Conservation (phyloP, 495 filamentous ascomycete genomes). For the Geopyxis carbonaria region DNA sequence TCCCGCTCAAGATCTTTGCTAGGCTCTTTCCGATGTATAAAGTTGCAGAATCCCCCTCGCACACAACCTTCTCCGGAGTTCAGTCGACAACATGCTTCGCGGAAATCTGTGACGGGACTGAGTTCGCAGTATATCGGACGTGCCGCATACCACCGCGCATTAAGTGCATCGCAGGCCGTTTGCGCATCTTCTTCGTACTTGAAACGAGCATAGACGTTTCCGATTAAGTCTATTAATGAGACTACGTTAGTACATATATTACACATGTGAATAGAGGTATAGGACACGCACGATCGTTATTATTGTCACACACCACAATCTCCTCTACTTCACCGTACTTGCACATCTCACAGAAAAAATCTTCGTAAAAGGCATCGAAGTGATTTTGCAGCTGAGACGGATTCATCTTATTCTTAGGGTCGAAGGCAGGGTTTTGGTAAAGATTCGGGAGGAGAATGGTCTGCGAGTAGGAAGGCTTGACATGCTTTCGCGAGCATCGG, state of each 20-base stretch:
- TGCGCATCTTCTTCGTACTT: conserved; percentile 98
- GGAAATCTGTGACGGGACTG: conserved; percentile 91
- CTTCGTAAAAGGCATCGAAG: conserved; percentile 99
- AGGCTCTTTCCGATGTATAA: conserved; percentile 95
- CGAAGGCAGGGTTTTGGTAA: conserved; percentile 97
- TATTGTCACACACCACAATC: conserved; percentile 82
- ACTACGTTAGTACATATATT: not conserved
- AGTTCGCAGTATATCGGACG: conserved; percentile 96
- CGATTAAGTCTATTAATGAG: conserved; percentile 90
- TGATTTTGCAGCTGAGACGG: conserved; percentile 87
- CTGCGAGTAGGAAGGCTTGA: conserved; percentile 95
- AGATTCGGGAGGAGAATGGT: conserved; percentile 96
- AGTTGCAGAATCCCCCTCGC: conserved; percentile 94
- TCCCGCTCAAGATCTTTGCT: conserved; percentile 74
- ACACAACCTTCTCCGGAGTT: conserved; percentile 94
- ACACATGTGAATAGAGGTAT: not conserved
- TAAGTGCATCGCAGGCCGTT: conserved; percentile 80
- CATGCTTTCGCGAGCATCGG: conserved; percentile 92
- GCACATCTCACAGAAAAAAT: conserved; percentile 99
- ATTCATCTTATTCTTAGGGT: conserved; percentile 94
- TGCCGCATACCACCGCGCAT: conserved; percentile 91
- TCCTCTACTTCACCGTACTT: conserved; percentile 82
- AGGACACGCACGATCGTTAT: conserved; percentile 72
- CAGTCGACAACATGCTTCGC: conserved; percentile 89
- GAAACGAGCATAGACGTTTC: conserved; percentile 98